Evolutionary conservation across 345 rosid genomes (phyloP).

Genomic region (Salix arbutifolia): DNA sequence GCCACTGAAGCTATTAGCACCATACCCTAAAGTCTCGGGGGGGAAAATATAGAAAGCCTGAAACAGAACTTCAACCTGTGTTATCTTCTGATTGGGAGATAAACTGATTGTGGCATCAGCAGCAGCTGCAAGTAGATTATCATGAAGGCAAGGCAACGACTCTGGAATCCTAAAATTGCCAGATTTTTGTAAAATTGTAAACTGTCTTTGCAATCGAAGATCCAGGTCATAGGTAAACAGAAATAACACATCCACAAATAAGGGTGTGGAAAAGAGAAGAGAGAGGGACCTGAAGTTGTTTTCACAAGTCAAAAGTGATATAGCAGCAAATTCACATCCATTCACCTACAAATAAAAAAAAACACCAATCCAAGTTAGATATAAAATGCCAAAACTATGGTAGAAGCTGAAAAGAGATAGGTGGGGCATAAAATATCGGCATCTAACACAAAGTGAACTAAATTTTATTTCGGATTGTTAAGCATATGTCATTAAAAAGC

Average conservation of each 20-base stretch:
- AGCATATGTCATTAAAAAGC: neutral
- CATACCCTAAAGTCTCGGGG: conserved; percentile 6
- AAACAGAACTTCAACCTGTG: conserved; percentile 34
- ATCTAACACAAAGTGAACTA: neutral
- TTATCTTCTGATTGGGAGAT: conserved; percentile 47
- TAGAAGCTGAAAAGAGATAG: neutral
- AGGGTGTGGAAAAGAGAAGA: conserved; percentile 15
- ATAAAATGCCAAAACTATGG: neutral
- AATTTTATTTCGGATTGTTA: neutral
- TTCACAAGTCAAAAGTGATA: conserved; percentile 19
- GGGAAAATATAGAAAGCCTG: neutral
- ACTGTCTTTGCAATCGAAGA: neutral
- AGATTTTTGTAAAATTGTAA: neutral
- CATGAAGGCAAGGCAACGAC: conserved; percentile 72
- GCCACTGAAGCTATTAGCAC: conserved; percentile 17
- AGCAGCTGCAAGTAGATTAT: conserved; percentile 71
- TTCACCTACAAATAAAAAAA: conserved; percentile 10
- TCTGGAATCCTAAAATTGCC: conserved; percentile 57
- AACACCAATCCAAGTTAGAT: neutral
- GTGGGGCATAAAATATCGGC: neutral
- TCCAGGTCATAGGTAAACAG: neutral
- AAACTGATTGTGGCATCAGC: conserved; percentile 47
- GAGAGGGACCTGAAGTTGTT: conserved; percentile 28
- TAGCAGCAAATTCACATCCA: conserved; percentile 26
- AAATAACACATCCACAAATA: neutral